Base-by-base conservation (phyloP, 1,139 yeast genomes). In the Hemisphaericaspora xylofermentans region DNA sequence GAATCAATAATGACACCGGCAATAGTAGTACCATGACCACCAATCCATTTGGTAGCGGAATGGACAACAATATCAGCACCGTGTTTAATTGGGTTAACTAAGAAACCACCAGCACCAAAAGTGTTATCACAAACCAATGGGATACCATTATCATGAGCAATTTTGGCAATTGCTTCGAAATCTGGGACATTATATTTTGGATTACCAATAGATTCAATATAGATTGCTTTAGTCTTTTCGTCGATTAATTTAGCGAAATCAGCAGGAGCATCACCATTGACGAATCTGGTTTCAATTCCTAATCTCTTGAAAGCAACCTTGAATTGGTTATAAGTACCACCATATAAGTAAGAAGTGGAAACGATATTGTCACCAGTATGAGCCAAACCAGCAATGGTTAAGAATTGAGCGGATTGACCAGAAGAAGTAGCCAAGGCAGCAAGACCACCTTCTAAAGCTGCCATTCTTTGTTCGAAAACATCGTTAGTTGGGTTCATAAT, bases 1-100 rank as follows among this genome's bases (percentile, higher is more conserved):
- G 89, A 79, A 64, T 87, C 97, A 41, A 93, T 76, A 50, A 93
- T 76, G 41, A 84, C 88, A 71, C 98, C 98, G 40, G 88, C 97
- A 63, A 93, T 83, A 40, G 97, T 87, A 45, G 89, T 89, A 60
- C 98, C 98, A 62, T 91, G 98, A 47, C 97, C 98, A 51, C 96
- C 96, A 53, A 93, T 89, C 96, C 97, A 93, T 67, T 93, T 93
- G 43, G 98, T 93, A 42, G 97, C 96, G 43, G 97, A 89, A 66
- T 91, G 96, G 33, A 76, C 80, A 28, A 78, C 77, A 48, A 88
- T 84, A 60, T 88, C 95, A 33, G 88, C 98, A 51, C 98, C 98
- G 56, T 79, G 86, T 48, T 84, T 86, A 52, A 93, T 66, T 49
- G 98, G 98, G 55, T 79, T 82, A 47, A 88, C 77, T 56, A 87